These are phyloP conservation scores for Aspergillus saccharolyticus DNA, from an alignment of 495 filamentous ascomycete species.

Conservation along the genomic window DNA sequence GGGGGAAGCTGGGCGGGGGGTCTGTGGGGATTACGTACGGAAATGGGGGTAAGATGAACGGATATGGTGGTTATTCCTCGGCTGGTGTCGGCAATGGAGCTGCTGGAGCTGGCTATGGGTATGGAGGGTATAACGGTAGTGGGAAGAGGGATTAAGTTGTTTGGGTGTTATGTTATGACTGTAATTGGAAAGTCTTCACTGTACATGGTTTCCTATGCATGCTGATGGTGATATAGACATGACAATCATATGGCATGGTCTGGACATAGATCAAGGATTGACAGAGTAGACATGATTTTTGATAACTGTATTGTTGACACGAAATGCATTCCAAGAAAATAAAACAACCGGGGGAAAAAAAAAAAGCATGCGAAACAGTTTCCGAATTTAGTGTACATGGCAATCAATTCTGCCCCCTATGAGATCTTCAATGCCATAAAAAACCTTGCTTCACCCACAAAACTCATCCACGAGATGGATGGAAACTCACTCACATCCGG, in stretches of 20 bases:
- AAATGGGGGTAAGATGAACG: constrained; percentile 42
- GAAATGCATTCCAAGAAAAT: constrained; percentile 12
- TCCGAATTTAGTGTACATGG: not conserved
- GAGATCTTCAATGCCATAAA: too few relatives aligned
- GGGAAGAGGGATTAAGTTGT: constrained; percentile 51
- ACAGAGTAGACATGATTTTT: not conserved
- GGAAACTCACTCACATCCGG: too few relatives aligned
- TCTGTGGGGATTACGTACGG: constrained; percentile 38
- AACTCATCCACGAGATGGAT: too few relatives aligned
- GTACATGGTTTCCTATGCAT: not conserved
- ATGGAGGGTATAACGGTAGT: constrained; percentile 43
- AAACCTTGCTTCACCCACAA: too few relatives aligned
- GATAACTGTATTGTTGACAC: not conserved
- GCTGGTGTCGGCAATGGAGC: constrained; percentile 27
- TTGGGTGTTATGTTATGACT: not conserved
- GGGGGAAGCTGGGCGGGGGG: constrained; percentile 19
- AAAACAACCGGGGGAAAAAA: not conserved
- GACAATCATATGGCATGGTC: not conserved
- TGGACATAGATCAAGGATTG: not conserved
- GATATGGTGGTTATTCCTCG: constrained; percentile 11
- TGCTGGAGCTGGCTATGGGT: constrained; percentile 41
- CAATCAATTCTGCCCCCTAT: not conserved
- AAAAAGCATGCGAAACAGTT: not conserved
- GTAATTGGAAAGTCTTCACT: constrained; percentile 5
- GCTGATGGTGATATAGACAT: not conserved